Percentiles rank a stretch among this genome's conserved stretches.
Conservation (phyloP, 2,329 filamentous ascomycete species). For the Microsporum canis region DNA sequence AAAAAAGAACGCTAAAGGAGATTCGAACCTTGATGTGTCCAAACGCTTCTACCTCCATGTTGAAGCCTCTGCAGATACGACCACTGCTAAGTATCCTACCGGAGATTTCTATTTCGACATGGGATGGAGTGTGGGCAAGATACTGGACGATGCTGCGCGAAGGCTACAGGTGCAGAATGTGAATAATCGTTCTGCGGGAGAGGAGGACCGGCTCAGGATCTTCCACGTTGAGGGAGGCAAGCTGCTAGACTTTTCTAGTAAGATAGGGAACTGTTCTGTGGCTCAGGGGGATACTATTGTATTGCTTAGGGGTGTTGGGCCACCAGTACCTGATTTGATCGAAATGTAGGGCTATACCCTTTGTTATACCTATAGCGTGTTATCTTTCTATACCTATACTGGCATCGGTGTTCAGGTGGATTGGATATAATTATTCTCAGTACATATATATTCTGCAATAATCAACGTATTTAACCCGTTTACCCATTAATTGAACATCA, state of each 20-base stretch:
- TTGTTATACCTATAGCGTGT: not conserved
- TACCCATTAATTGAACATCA: not conserved
- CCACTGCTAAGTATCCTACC: constrained; percentile 69
- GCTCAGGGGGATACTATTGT: constrained; percentile 84
- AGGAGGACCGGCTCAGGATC: constrained; percentile 65
- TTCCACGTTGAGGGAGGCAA: constrained; percentile 89
- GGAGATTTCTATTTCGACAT: constrained; percentile 69
- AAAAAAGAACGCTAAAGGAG: constrained; percentile 82
- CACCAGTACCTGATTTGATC: constrained; percentile 61
- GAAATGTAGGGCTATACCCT: constrained; percentile 31
- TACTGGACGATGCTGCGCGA: constrained; percentile 36
- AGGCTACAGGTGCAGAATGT: constrained; percentile 35
- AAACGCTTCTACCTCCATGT: constrained; percentile 86
- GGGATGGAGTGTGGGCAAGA: constrained; percentile 79
- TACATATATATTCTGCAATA: too few species aligned
- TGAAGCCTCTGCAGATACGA: constrained; percentile 78
- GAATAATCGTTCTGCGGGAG: constrained; percentile 34
- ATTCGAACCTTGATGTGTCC: constrained; percentile 64
- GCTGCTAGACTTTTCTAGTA: constrained; percentile 77
- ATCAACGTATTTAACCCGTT: not conserved
- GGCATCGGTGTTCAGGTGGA: not conserved
- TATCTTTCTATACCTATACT: not conserved
- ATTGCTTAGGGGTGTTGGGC: constrained; percentile 70
- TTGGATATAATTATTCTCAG: not conserved
- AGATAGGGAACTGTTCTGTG: constrained; percentile 57